phyloP scores from a whole-genome alignment of 2,329 filamentous ascomycete genomes.

The Clarireedia paspali region DNA sequence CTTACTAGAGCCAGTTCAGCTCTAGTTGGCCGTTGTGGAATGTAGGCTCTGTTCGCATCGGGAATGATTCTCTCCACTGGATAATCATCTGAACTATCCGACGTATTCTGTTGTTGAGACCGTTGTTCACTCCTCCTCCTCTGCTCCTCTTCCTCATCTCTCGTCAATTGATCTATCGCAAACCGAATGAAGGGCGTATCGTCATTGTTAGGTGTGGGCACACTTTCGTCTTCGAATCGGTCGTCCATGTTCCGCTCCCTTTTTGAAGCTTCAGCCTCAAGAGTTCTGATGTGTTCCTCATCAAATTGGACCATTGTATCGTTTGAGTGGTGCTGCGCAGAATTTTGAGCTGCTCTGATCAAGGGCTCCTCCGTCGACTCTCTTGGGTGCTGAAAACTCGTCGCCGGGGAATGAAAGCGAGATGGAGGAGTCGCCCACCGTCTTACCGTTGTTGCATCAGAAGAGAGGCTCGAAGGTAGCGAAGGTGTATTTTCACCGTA shows the following conservation, averaged over 20 bases:
- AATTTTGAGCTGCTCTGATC: background rate
- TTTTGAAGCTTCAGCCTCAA: slow-evolving; percentile 18
- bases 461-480: slow-evolving; percentile 17
- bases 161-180: slow-evolving; percentile 79
- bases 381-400: background rate
- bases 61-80: slow-evolving; percentile 43
- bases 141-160: slow-evolving; percentile 54
- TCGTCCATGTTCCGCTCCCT: slow-evolving; percentile 16
- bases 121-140: slow-evolving; percentile 23
- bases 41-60: slow-evolving; percentile 32
- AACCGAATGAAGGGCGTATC: slow-evolving; percentile 85
- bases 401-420: background rate
- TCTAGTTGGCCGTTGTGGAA: slow-evolving; percentile 17
- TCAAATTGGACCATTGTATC: slow-evolving; percentile 21
- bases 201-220: slow-evolving; percentile 53
- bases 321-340: background rate
- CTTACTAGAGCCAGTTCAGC: slow-evolving; percentile 28
- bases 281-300: slow-evolving; percentile 23
- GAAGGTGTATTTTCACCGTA: slow-evolving; percentile 18
- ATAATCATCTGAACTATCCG: slow-evolving; percentile 33
- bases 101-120: slow-evolving; percentile 34
- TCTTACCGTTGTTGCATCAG: slow-evolving; percentile 22
- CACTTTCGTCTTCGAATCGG: slow-evolving; percentile 11
- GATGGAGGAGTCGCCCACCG: slow-evolving; percentile 23
- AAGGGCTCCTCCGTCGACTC: slow-evolving; percentile 9